Evolutionary conservation across 768 basidiomycete species (phyloP).

Genomic region (Mycena rosella): DNA sequence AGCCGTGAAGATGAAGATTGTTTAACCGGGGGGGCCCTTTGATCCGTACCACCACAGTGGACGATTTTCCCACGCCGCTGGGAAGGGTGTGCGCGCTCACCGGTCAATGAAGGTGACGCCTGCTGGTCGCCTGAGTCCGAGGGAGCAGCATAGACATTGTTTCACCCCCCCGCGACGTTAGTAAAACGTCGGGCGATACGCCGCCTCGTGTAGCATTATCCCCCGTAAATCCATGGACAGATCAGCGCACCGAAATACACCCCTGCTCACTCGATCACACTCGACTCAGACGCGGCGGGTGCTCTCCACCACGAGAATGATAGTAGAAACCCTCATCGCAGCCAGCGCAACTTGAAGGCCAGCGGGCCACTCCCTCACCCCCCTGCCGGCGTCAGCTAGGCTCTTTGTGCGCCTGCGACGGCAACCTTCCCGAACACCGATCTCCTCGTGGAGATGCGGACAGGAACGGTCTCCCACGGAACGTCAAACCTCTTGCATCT

Average conservation of each 20-base stretch:
- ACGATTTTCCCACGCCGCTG: conserved; percentile 2
- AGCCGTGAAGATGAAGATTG: too few relatives aligned
- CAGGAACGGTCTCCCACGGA: not conserved
- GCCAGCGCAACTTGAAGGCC: too few relatives aligned
- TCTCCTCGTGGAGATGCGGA: not conserved
- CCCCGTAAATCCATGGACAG: too few relatives aligned
- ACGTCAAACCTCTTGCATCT: not conserved
- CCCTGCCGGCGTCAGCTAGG: too few relatives aligned
- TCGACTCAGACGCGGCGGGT: too few relatives aligned
- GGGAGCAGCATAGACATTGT: not conserved
- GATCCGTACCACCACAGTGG: not conserved
- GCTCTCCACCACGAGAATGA: too few relatives aligned
- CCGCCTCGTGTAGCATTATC: not conserved
- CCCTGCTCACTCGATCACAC: too few relatives aligned
- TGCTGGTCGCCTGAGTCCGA: not conserved
- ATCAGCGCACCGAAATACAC: too few relatives aligned
- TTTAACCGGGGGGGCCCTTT: conserved; percentile 2
- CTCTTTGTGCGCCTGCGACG: too few relatives aligned
- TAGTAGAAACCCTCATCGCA: too few relatives aligned
- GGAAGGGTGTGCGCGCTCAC: not conserved
- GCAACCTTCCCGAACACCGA: not conserved
- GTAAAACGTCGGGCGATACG: not conserved
- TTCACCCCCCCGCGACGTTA: not conserved
- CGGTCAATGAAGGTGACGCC: not conserved
- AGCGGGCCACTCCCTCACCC: too few relatives aligned